Percentiles rank a stretch among this genome's conserved stretches.
phyloP scores from a whole-genome alignment of 2,329 filamentous ascomycete species.

The Cercospora sesami region DNA sequence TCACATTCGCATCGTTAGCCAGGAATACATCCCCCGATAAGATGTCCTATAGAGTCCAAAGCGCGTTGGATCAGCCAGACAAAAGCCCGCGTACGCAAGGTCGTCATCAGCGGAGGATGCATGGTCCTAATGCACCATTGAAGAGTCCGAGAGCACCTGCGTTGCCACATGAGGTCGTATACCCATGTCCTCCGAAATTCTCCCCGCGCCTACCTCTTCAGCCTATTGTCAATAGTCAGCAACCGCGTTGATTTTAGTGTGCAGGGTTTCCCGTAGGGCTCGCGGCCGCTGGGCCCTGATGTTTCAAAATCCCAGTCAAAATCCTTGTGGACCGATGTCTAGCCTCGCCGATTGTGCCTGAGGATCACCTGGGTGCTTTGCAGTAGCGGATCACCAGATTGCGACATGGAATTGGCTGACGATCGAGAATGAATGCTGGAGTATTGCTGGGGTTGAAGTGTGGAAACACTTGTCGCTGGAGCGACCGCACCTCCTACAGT shows the following conservation, averaged over 20 bases:
- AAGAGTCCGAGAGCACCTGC: not conserved
- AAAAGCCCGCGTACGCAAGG: not conserved
- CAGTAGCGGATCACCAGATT: slow-evolving; percentile 6
- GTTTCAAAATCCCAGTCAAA: not conserved
- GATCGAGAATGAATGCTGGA: not conserved
- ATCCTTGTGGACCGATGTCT: not conserved
- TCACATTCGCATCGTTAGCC: not conserved
- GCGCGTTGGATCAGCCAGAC: not conserved
- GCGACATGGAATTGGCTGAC: not conserved
- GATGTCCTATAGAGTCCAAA: not conserved
- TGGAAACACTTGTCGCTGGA: not conserved
- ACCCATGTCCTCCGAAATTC: slow-evolving; percentile 11
- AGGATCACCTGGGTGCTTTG: not conserved
- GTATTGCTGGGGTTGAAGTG: not conserved
- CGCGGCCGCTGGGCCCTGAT: not conserved
- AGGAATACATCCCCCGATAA: not conserved
- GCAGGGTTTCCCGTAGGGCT: not conserved
- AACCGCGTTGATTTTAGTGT: not conserved
- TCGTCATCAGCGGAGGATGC: not conserved
- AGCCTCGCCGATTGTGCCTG: not conserved
- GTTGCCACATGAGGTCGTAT: not conserved
- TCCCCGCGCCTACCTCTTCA: not conserved
- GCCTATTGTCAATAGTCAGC: slow-evolving; percentile 12
- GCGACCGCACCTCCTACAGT: not conserved
- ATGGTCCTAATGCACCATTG: not conserved